Evolutionary conservation across 345 rosid genomes (phyloP).

Genomic region (Physaria fendleri): DNA sequence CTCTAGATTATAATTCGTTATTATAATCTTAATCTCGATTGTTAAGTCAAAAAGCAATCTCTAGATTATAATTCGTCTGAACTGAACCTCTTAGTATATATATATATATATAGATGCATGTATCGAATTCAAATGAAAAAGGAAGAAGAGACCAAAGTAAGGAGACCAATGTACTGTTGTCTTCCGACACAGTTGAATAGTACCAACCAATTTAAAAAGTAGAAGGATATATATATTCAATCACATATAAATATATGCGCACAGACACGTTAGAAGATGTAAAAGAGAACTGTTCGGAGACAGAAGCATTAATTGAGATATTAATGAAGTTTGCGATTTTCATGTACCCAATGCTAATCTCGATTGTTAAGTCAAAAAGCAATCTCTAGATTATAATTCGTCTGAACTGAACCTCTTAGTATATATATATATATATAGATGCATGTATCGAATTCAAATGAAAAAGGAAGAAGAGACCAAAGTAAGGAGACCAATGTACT

Average conservation of each 20-base stretch:
- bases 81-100: too few species aligned
- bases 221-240: neutral
- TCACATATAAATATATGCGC: too few species aligned
- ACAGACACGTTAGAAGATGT: conserved; percentile 22
- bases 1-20: too few species aligned
- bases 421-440: too few species aligned
- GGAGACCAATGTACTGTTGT: conserved; percentile 33
- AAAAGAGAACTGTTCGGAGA: conserved; percentile 17
- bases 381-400: too few species aligned
- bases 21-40: too few species aligned
- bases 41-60: too few species aligned
- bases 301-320: conserved; percentile 32
- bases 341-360: too few species aligned
- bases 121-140: neutral
- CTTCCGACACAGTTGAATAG: conserved; percentile 29
- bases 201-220: conserved; percentile 28
- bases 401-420: too few species aligned
- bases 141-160: conserved; percentile 26
- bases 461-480: conserved; percentile 19
- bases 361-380: too few species aligned
- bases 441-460: conserved; percentile 1
- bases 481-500: conserved; percentile 36
- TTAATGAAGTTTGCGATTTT: conserved; percentile 29
- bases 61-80: too few species aligned
- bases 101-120: too few species aligned